Evolutionary conservation across 2,329 filamentous ascomycete species (phyloP).

Genomic region (Hypomyces rosellus): DNA sequence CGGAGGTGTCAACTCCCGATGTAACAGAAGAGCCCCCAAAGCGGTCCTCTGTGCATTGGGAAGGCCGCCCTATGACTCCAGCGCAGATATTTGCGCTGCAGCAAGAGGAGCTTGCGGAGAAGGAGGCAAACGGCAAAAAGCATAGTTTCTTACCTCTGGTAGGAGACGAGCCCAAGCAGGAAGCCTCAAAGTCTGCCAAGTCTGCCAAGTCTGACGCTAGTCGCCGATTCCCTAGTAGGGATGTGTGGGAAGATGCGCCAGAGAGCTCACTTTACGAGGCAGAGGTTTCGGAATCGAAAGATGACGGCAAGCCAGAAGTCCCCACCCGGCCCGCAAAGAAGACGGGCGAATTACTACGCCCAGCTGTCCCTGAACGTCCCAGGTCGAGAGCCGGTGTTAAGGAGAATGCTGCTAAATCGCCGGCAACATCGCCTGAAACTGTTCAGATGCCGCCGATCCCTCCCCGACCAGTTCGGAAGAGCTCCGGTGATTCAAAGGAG

Average conservation of each 20-base stretch:
- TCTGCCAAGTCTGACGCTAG: constrained; percentile 49
- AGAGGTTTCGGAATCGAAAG: constrained; percentile 47
- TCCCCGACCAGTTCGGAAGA: constrained; percentile 52
- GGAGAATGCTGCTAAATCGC: constrained; percentile 31
- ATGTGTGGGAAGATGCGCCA: constrained; percentile 92
- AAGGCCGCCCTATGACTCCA: constrained; percentile 44
- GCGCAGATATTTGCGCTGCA: constrained; percentile 60
- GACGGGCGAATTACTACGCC: constrained; percentile 31
- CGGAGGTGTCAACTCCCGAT: constrained; percentile 77
- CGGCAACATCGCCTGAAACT: constrained; percentile 39
- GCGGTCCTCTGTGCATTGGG: constrained; percentile 22
- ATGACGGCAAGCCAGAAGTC: constrained; percentile 15
- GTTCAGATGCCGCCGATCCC: constrained; percentile 57
- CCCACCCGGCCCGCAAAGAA: constrained; percentile 33
- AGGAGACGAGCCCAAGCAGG: constrained; percentile 34
- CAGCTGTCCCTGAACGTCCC: constrained; percentile 45
- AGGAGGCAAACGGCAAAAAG: constrained; percentile 33
- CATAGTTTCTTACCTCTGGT: constrained; percentile 23
- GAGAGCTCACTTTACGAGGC: constrained; percentile 76
- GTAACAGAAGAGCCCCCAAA: constrained; percentile 20
- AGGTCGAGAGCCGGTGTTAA: constrained; percentile 41
- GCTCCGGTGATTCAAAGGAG: constrained; percentile 34
- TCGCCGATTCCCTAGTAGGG: constrained; percentile 79
- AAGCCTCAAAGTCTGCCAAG: constrained; percentile 43
- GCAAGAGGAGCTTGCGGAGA: constrained; percentile 59